A percentile compares a stretch with the other conserved stretches of the same genome.
Evolutionary conservation across 345 rosid genomes (phyloP).

Genomic region (Salix viminalis): DNA sequence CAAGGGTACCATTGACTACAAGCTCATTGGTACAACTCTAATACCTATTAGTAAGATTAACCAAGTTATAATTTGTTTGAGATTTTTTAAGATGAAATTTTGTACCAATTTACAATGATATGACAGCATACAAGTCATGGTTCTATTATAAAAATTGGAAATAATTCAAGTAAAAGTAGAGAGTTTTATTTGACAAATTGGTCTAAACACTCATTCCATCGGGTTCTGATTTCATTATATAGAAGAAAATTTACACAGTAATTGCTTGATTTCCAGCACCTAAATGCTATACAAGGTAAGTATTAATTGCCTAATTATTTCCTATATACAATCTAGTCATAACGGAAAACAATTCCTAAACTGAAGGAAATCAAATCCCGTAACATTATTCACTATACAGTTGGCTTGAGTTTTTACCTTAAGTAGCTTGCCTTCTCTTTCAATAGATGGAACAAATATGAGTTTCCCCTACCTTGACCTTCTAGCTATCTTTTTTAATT

Average conservation of each 20-base stretch:
- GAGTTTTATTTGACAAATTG: not conserved
- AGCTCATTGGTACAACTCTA: not conserved
- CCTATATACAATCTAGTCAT: too few species aligned
- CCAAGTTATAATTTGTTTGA: too few species aligned
- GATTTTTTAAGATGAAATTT: not conserved
- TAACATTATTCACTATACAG: not conserved
- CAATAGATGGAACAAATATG: not conserved
- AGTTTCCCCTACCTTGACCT: not conserved
- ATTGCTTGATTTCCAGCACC: too few species aligned
- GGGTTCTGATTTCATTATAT: too few species aligned
- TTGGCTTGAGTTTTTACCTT: not conserved
- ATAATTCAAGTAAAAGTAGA: not conserved
- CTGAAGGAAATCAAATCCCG: too few species aligned
- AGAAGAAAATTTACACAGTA: too few species aligned
- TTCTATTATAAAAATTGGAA: too few species aligned
- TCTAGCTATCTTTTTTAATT: not conserved
- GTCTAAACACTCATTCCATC: too few species aligned
- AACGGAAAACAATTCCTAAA: too few species aligned
- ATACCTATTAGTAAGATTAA: not conserved
- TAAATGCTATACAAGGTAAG: too few species aligned
- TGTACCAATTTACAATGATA: not conserved
- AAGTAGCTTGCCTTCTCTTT: not conserved
- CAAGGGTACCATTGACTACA: not conserved
- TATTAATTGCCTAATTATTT: too few species aligned
- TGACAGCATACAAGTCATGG: not conserved